Evolutionary conservation across 2,329 filamentous ascomycete species (phyloP), one percentile per base, ranked within the genome.

Genomic region (Parafenestella ontariensis): DNA sequence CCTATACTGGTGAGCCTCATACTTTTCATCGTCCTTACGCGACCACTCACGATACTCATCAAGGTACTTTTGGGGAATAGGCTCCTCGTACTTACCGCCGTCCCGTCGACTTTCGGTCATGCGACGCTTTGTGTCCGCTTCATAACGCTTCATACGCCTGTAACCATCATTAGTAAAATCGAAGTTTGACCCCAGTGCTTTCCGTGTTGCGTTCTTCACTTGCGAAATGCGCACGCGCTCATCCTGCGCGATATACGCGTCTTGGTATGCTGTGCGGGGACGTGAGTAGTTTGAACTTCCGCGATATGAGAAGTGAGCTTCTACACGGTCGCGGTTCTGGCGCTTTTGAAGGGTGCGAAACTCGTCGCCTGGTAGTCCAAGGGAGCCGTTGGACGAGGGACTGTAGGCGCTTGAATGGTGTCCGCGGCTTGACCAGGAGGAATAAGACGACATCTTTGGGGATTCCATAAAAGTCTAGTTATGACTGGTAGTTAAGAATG

Each of bases 11-110:
- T 26, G 9, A 42, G 8, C 31, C 9, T 36, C 34, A 46, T 57
- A 29, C 13, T 47, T 51, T 9, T 50, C 50, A 15, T 62, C 54
- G 17, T 61, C 51, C 26, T 61, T 57, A 26, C 52, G 45, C 54
- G 56, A 64, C n/a, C 26, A 31, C 11, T 47, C 24, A 9, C 61
- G 54, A 46, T 59, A 64, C 42, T 68, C 63, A 18, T 63, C 44
- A 3, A 59, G 33, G 39, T 65, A 66, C 17, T 49, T 36, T 8
- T 58, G 45, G 0, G 60, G 59, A 28, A 64, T 56, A 2, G 47
- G 41, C 0, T 42, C 46, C 10, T 52, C 28, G 21, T 54, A 46
- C 13, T 17, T 36, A 18, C 18, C 33, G n/a, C n/a, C 20, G 7
- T 17, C 31, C n/a, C 23, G 29, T n/a, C n/a, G 18, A 18, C 36